Evolutionary conservation across 352 stramenopile genomes (phyloP).

Genomic region (Globisporangium lucens): DNA sequence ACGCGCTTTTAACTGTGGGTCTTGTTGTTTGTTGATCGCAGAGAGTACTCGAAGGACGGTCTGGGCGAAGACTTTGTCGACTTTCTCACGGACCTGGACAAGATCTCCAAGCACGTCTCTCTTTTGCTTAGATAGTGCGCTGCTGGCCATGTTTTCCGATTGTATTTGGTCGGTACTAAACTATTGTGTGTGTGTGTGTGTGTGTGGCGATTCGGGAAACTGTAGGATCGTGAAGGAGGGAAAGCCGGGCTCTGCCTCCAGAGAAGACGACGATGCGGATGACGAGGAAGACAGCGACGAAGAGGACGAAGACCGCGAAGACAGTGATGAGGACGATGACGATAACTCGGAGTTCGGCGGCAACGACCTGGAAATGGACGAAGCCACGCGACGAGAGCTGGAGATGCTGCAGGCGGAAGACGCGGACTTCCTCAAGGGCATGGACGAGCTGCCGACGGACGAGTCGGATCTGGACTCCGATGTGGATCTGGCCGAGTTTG

Average conservation of each 20-base stretch:
- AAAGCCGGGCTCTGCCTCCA: conserved; percentile 18
- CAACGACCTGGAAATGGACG: conserved; percentile 70
- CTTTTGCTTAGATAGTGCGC: background rate
- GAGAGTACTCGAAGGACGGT: conserved; percentile 77
- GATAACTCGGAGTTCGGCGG: conserved; percentile 20
- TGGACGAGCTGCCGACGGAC: conserved; percentile 83
- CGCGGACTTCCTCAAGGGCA: conserved; percentile 75
- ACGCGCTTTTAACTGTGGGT: background rate
- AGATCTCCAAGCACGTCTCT: conserved; percentile 59
- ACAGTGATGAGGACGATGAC: conserved; percentile 16
- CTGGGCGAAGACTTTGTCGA: conserved; percentile 80
- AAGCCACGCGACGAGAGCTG: conserved; percentile 76
- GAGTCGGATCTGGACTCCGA: conserved; percentile 76
- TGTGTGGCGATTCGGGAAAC: background rate
- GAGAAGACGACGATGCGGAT: conserved; percentile 25
- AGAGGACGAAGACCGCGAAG: conserved; percentile 12
- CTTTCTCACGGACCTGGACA: conserved; percentile 68
- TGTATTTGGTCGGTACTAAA: too few species aligned
- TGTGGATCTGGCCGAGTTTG: conserved; percentile 57
- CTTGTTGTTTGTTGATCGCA: conserved; percentile 18
- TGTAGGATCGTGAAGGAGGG: conserved; percentile 60
- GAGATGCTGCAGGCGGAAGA: conserved; percentile 74
- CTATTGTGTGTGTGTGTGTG: background rate
- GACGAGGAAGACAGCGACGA: conserved; percentile 27
- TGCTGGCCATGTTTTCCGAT: background rate